Evolutionary conservation across 2,329 filamentous ascomycete genomes (phyloP).

Genomic region (Aspergillus sp.): DNA sequence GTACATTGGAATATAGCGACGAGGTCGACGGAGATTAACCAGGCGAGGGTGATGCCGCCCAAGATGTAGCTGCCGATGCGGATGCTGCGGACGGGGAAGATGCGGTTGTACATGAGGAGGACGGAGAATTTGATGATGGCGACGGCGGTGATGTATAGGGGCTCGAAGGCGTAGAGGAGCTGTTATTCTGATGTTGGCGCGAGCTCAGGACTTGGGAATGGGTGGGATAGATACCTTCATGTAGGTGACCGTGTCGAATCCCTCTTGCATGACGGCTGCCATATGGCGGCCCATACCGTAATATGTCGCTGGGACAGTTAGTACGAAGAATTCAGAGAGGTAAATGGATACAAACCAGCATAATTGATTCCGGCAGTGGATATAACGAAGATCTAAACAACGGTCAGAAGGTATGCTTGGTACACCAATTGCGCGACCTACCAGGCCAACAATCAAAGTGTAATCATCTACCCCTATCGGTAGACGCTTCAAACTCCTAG

Average conservation of each 20-base stretch:
- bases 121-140: constrained; percentile 7
- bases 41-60: constrained; percentile 1
- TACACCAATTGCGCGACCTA: background rate
- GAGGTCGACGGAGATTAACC: constrained; percentile 7
- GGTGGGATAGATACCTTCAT: background rate
- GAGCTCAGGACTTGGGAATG: too few relatives aligned
- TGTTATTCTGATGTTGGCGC: background rate
- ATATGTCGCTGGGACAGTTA: background rate
- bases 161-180: constrained; percentile 4
- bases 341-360: background rate
- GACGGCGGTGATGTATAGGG: background rate
- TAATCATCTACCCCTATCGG: background rate
- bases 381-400: background rate
- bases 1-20: constrained; percentile 7
- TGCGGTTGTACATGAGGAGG: constrained; percentile 8
- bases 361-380: background rate
- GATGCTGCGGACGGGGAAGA: constrained; percentile 3
- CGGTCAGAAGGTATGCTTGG: background rate
- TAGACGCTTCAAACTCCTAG: background rate
- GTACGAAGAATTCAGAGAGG: background rate
- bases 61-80: constrained; percentile 1
- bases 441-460: background rate
- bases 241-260: background rate
- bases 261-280: background rate
- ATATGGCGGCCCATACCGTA: background rate